phyloP scores from a whole-genome alignment of 2,329 filamentous ascomycete genomes.

The Magnaporthales sp. region DNA sequence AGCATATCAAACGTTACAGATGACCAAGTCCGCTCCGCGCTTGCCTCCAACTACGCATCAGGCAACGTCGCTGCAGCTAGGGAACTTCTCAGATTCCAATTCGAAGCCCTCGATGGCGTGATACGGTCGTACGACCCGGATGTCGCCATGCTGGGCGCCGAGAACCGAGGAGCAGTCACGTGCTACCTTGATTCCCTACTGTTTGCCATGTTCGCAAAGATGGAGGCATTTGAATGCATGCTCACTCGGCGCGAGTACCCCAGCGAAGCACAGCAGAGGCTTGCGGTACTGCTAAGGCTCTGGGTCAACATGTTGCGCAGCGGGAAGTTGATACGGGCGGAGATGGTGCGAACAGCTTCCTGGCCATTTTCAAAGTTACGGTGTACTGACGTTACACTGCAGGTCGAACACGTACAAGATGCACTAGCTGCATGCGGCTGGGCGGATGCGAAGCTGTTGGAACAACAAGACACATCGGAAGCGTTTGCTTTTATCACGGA shows the following conservation, averaged over 20 bases:
- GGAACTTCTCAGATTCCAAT: slow-evolving; percentile 67
- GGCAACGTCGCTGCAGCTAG: slow-evolving; percentile 68
- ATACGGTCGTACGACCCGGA: slow-evolving; percentile 66
- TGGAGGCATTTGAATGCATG: slow-evolving; percentile 90
- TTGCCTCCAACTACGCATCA: slow-evolving; percentile 54
- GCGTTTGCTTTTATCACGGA: slow-evolving; percentile 93
- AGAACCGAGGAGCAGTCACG: slow-evolving; percentile 80
- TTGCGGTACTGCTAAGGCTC: slow-evolving; percentile 71
- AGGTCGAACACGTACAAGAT: slow-evolving; percentile 51
- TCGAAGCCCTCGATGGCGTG: slow-evolving; percentile 73
- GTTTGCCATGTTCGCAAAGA: slow-evolving; percentile 89
- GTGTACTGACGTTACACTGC: not conserved
- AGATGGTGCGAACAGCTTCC: slow-evolving; percentile 55
- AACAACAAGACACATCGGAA: slow-evolving; percentile 92
- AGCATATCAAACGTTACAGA: slow-evolving; percentile 37
- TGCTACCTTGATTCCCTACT: slow-evolving; percentile 88
- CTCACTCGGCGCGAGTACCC: slow-evolving; percentile 72
- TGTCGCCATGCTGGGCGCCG: slow-evolving; percentile 70
- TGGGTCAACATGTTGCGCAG: slow-evolving; percentile 91
- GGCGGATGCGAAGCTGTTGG: slow-evolving; percentile 66
- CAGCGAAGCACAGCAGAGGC: slow-evolving; percentile 60
- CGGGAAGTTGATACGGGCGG: slow-evolving; percentile 75
- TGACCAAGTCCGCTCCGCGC: slow-evolving; percentile 49
- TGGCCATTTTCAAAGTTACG: no score
- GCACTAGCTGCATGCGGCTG: slow-evolving; percentile 80